A percentile compares a stretch with the other conserved stretches of the same genome.
Conservation (phyloP, 257 asterid species). For the Solanum sejunctum region DNA sequence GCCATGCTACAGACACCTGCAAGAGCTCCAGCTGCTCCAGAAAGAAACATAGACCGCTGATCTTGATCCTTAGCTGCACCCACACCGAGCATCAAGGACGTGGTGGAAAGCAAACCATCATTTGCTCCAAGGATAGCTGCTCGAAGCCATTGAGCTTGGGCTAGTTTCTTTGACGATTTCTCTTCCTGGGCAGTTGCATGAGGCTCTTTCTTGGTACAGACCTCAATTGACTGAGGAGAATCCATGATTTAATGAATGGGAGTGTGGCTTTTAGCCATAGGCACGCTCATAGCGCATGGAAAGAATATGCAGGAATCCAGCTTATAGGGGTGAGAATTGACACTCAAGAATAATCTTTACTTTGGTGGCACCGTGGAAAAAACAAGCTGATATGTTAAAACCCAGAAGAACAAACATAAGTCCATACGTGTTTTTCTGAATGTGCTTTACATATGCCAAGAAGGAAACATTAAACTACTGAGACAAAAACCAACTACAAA, state of each 20-base stretch:
- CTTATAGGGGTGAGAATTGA: background rate
- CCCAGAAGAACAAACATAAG: background rate
- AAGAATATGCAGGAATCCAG: background rate
- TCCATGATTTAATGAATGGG: conserved; percentile 9
- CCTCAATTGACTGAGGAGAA: conserved; percentile 1
- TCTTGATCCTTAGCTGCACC: conserved; percentile 49
- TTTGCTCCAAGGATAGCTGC: conserved; percentile 69
- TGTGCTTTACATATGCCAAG: background rate
- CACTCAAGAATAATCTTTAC: background rate
- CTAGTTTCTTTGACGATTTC: background rate
- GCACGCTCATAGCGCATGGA: conserved; percentile 13
- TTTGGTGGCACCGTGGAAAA: conserved; percentile 19
- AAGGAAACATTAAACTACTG: background rate
- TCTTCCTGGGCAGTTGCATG: conserved; percentile 1
- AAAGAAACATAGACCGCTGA: conserved; percentile 26
- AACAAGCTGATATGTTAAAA: conserved; percentile 7
- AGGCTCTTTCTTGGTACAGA: conserved; percentile 13
- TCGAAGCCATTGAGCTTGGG: conserved; percentile 54
- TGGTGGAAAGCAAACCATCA: conserved; percentile 50
- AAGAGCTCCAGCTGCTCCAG: conserved; percentile 52
- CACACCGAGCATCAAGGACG: conserved; percentile 53
- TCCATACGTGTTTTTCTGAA: background rate
- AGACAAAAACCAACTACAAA: background rate
- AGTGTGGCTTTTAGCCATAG: conserved; percentile 31
- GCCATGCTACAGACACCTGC: conserved; percentile 77